Base-by-base conservation (phyloP, 305 asterid species). In the Fraxinus baroniana region DNA sequence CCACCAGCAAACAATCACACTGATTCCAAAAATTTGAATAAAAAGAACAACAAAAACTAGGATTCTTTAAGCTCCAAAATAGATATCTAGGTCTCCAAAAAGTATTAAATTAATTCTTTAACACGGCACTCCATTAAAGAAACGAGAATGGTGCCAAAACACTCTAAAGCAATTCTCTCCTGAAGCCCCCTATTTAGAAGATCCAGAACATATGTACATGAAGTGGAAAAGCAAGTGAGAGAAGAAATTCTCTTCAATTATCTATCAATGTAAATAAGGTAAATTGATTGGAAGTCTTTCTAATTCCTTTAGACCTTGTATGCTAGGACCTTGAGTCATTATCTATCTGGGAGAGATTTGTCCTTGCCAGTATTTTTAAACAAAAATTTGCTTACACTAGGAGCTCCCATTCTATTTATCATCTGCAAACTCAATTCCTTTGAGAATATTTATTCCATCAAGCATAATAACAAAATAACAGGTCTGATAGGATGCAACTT, bases 1-100 rank as follows among this genome's bases (percentile, higher is more conserved):
- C 77, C 78, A 84, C 60, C 71, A 73, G 74, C 78, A 17, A 82
- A 60, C 36, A 74, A 66, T 57, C 12, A 20, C 28, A 7, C 68
- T 60, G 78, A 52, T 73, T 62, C 64, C 72, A 70, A 68, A 68
- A 57, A 20, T 28, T 57, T 57, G 30, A 57, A 57, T 57, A 57
- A 20, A 20, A 57, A n/a, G 24, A 57, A 57, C 2, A 57, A 18
- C 13, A 7, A 57, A 57, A 57, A 57, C 73, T 24, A 24, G 73
- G 73, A 64, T 64, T 24, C 73, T 22, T 24, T 64, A 64, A 64
- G 68, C 73, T 64, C n/a, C 33, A 64, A 64, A 64, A 10, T 24
- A 10, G 33, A 24, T 64, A 64, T 64, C 33, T 64, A 55, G 64
- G 64, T n/a, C 24, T 17, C 64, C 62, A 55, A 55, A 55, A 55